phyloP scores from a whole-genome alignment of 805 yeast species.

The Sugiyamaella boreocaroliniensis region DNA sequence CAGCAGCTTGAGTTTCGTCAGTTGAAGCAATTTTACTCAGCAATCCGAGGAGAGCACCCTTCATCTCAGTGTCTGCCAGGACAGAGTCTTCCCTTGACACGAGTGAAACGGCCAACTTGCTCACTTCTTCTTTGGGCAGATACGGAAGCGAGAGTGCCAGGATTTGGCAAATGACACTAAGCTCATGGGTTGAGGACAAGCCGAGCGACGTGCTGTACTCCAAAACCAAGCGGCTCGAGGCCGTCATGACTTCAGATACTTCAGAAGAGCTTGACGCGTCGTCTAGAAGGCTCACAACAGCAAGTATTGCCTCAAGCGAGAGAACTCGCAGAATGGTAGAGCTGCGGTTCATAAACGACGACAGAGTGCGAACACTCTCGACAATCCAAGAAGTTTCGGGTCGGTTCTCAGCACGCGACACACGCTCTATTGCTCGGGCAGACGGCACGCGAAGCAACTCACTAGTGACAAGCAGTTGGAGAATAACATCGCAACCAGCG shows the following conservation, averaged over 20 bases:
- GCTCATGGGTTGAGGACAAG: background rate
- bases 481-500: slow-evolving; percentile 29
- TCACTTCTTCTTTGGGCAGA: background rate
- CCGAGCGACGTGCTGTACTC: background rate
- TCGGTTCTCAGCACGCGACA: slow-evolving; percentile 5
- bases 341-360: slow-evolving; percentile 18
- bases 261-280: background rate
- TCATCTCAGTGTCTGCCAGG: background rate
- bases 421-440: slow-evolving; percentile 26
- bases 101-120: background rate
- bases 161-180: background rate
- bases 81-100: background rate
- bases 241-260: background rate
- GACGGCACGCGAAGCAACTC: slow-evolving; percentile 33
- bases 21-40: slow-evolving; percentile 1
- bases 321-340: slow-evolving; percentile 22
- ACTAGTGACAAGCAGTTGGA: slow-evolving; percentile 28
- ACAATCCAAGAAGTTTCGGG: slow-evolving; percentile 21
- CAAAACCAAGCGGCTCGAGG: background rate
- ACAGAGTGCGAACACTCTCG: slow-evolving; percentile 15
- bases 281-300: background rate
- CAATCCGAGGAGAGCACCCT: background rate
- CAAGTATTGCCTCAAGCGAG: slow-evolving; percentile 16
- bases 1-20: background rate
- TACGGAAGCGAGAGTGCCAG: background rate